Evolutionary conservation across 805 yeast species (phyloP), one percentile per base, ranked within the genome.

Genomic region (Yarrowia deformans): DNA sequence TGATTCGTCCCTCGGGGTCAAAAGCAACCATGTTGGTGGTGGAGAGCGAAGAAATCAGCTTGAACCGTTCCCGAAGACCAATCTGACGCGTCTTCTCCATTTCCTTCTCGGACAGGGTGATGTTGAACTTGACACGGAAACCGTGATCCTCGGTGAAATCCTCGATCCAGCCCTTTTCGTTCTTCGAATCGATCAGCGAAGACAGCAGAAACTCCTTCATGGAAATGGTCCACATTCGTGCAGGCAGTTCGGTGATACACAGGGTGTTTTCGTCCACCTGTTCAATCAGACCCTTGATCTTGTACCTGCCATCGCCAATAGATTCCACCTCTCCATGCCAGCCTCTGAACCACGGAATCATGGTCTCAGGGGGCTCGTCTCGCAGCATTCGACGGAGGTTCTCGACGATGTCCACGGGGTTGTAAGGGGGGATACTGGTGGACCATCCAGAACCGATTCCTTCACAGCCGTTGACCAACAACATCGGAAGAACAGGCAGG

Each of bases 381-480:
- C 83, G 81, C 92, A 95, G 88, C 74, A 95, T 76, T 49, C 85
- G 85, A 70, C 87, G 86, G 40, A 95, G 81, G 74, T 95, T 95
- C 1, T 79, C 81, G 34, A 92, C 92, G 70, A 95, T 82, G 76
- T 94, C 98, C 14, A 78, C 74, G 0, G 99, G 99, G 77, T 95
- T 93, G 80, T 85, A 94, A 49, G 91, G 87, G 0, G 99, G 99
- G 72, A 95, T 89, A 71, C 86, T 87, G 1, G 98, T 93, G 72
- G 97, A 91, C 98, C 98, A 95, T 73, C 99, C 99, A 58, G 99
- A 93, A 71, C 99, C 99, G 78, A 95, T 95, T 81, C 99, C 99
- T 79, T 95, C 99, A 9, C 94, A 84, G 70, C 99, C 99, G 76
- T 95, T 95, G 6, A 95, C 97, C 71, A 95, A 83, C n/a, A 95